These are phyloP conservation scores for Tetratostichococcus sp. DNA, from an alignment of 139 green algal species.

Conservation along the genomic window DNA sequence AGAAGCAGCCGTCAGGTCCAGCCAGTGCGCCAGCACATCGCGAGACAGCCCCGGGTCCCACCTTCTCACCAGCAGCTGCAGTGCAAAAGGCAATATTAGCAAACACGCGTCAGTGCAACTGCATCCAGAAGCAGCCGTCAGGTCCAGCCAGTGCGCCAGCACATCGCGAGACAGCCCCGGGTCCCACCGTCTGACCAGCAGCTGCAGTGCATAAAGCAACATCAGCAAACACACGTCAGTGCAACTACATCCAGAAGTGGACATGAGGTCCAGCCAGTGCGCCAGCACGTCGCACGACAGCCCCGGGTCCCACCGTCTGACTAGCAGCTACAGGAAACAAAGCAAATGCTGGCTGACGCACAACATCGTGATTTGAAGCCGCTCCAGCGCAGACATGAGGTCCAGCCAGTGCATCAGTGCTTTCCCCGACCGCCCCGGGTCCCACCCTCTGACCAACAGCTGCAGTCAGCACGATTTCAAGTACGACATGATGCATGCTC, in stretches of 20 bases:
- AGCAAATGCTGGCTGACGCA: slow-evolving; percentile 88
- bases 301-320: slow-evolving; percentile 57
- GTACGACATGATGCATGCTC: no score
- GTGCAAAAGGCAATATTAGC: background rate
- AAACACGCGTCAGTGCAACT: no score
- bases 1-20: slow-evolving; percentile 83
- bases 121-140: slow-evolving; percentile 78
- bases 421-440: slow-evolving; percentile 59
- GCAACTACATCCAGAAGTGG: slow-evolving; percentile 74
- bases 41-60: slow-evolving; percentile 68
- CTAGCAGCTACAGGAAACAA: slow-evolving; percentile 23
- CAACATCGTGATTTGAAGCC: slow-evolving; percentile 72
- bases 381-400: slow-evolving; percentile 80
- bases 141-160: slow-evolving; percentile 89
- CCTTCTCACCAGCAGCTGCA: slow-evolving; percentile 31
- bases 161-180: slow-evolving; percentile 60
- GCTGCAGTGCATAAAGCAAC: slow-evolving; percentile 17
- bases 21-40: slow-evolving; percentile 84
- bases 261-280: slow-evolving; percentile 94
- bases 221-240: no score
- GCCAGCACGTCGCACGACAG: slow-evolving; percentile 72
- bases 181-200: slow-evolving; percentile 59
- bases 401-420: slow-evolving; percentile 89
- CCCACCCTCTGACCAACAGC: slow-evolving; percentile 55
- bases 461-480: no score